phyloP scores from a whole-genome alignment of 2,329 filamentous ascomycete species.

The Xylaria polymorpha region DNA sequence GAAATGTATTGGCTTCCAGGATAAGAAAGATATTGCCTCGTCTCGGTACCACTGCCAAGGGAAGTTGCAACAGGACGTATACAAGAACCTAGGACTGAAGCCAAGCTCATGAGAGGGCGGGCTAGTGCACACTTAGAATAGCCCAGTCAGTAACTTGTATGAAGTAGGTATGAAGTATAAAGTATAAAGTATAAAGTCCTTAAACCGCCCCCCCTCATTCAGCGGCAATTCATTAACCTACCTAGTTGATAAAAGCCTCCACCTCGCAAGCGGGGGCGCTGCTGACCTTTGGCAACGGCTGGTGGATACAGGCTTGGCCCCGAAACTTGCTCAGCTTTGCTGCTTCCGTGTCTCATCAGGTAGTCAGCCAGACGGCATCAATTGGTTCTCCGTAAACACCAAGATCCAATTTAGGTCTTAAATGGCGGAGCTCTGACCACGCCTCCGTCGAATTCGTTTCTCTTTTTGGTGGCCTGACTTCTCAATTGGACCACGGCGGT shows the following conservation, averaged over 20 bases:
- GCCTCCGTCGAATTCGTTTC: constrained; percentile 11
- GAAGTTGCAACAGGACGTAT: constrained; percentile 37
- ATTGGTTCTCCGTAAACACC: constrained; percentile 3
- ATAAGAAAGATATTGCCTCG: constrained; percentile 33
- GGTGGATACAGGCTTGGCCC: constrained; percentile 8
- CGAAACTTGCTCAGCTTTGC: constrained; percentile 29
- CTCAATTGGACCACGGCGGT: constrained; percentile 1
- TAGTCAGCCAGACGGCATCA: neutral
- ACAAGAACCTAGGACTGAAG: constrained; percentile 33
- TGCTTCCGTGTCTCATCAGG: constrained; percentile 2
- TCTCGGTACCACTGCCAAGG: constrained; percentile 36
- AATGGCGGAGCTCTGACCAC: neutral
- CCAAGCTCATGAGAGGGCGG: constrained; percentile 27
- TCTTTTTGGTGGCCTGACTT: neutral
- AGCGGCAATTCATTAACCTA: neutral
- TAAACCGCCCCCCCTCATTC: neutral
- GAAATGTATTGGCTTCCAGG: constrained; percentile 39
- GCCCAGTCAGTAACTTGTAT: neutral
- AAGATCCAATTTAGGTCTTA: neutral
- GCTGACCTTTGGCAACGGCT: neutral
- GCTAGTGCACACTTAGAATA: constrained; percentile 2
- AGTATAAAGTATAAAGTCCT: no score
- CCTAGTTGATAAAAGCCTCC: no score
- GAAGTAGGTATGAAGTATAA: no score
- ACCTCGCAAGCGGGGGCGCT: neutral